These are phyloP conservation scores for Auriscalpium vulgare DNA, from an alignment of 768 basidiomycete species.

Conservation along the genomic window DNA sequence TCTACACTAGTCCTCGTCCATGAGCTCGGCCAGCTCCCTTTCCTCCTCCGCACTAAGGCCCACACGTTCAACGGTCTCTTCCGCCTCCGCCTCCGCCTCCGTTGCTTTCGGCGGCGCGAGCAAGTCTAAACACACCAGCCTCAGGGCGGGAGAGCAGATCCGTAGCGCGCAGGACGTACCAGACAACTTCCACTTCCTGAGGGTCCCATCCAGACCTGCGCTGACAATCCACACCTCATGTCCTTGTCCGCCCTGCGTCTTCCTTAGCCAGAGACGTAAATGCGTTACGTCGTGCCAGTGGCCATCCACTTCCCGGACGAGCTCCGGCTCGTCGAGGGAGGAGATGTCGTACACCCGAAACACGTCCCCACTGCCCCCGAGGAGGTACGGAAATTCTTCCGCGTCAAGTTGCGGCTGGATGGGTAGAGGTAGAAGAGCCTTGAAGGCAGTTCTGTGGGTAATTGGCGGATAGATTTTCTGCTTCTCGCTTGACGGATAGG, in stretches of 20 bases:
- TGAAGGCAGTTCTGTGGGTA: constrained; percentile 56
- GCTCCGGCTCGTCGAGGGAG: constrained; percentile 53
- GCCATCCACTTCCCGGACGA: constrained; percentile 69
- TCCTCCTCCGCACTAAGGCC: constrained; percentile 85
- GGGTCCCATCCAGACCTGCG: constrained; percentile 77
- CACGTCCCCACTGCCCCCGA: constrained; percentile 80
- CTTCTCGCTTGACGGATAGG: constrained; percentile 27
- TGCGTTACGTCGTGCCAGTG: constrained; percentile 88
- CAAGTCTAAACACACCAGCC: too few relatives aligned
- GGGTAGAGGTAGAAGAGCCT: constrained; percentile 61
- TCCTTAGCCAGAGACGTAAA: constrained; percentile 64
- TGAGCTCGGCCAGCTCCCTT: constrained; percentile 76
- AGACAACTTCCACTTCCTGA: constrained; percentile 74
- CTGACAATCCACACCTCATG: constrained; percentile 79
- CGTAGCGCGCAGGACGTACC: constrained; percentile 30
- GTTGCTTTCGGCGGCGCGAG: background rate
- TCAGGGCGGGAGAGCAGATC: background rate
- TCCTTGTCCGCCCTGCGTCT: constrained; percentile 36
- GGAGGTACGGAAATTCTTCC: constrained; percentile 60
- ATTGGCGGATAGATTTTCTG: constrained; percentile 42
- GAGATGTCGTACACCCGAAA: constrained; percentile 79
- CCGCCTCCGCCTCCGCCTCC: background rate
- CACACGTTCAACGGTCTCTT: background rate
- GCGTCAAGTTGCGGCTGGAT: constrained; percentile 35
- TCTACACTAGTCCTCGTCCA: constrained; percentile 27